phyloP scores from a whole-genome alignment of 768 basidiomycete genomes.

The Mycena vulgaris region DNA sequence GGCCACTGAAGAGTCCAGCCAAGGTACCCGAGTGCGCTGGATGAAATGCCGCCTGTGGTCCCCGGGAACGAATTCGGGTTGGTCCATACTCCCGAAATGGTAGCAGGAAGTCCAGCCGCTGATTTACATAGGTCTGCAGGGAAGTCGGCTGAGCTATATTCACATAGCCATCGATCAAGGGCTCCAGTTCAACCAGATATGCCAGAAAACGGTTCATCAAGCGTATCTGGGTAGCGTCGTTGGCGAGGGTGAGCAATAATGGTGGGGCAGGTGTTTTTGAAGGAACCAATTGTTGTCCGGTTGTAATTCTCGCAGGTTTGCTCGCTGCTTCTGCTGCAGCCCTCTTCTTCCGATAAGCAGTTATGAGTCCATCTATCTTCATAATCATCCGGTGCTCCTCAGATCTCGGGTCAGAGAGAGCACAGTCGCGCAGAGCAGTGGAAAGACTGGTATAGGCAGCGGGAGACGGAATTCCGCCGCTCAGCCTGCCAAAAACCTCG shows the following conservation, averaged over 20 bases:
- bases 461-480: neutral
- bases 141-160: neutral
- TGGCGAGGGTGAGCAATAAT: neutral
- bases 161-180: neutral
- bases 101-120: neutral
- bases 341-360: neutral
- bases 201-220: conserved; percentile 3
- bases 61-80: neutral
- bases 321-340: too few relatives aligned
- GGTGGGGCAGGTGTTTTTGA: neutral
- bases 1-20: conserved; percentile 10
- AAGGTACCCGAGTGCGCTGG: neutral
- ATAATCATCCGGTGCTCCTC: too few relatives aligned
- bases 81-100: conserved; percentile 23
- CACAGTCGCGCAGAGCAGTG: neutral
- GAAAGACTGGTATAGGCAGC: neutral
- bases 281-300: too few relatives aligned
- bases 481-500: neutral
- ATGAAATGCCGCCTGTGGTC: neutral
- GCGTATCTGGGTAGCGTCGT: neutral
- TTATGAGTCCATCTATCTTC: neutral
- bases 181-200: neutral
- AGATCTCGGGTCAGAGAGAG: neutral
- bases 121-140: neutral
- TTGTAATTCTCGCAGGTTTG: too few relatives aligned